Base-by-base conservation (phyloP, 495 filamentous ascomycete genomes). In the Xylaria bambusicola region DNA sequence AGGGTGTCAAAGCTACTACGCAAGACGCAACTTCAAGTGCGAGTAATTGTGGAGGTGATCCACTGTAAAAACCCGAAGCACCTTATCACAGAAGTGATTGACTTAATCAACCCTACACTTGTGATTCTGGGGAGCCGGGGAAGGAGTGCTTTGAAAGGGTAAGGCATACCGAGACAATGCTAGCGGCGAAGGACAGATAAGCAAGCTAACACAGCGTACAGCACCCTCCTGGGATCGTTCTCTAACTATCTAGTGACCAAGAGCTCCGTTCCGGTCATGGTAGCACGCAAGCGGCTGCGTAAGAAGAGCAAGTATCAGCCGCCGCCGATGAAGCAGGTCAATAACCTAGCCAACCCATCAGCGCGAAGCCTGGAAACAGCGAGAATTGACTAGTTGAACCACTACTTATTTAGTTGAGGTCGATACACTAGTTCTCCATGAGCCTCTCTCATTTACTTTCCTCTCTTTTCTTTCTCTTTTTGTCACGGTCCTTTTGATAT, bases 191-290 rank as follows among this genome's bases (percentile, higher is more conserved):
- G n/a, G 35, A n/a, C n/a, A n/a, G n/a, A n/a, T n/a, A n/a, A n/a
- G 26, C 15, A 38, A 47, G 49, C 57, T 60, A 53, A 60, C n/a
- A 15, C n/a, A 50, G 52, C 7, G 2, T 6, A 46, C 36, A 71
- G 68, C 35, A 71, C 68, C 17, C 66, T 98, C 29, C 82, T 98
- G 17, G 94, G 94, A 17, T 97, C 92, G 2, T 98, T 98, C 73
- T 93, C 90, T 54, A 97, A 97, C 69, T 98, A 98, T 69, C 82
- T 98, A 10, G 91, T 98, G 24, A 93, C 90, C 42, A 97, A 97
- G 75, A 93, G 89, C 51, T 95, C 90, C 6, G 92, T 96, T n/a
- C 94, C 94, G 0, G 92, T 95, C 26, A 95, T 96, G 92, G 90
- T 95, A 18, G 92, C 91, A 2, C 82, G 91, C 24, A 92, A 90